phyloP scores from a whole-genome alignment of 345 rosid genomes.

The Eucalyptus cloeziana region DNA sequence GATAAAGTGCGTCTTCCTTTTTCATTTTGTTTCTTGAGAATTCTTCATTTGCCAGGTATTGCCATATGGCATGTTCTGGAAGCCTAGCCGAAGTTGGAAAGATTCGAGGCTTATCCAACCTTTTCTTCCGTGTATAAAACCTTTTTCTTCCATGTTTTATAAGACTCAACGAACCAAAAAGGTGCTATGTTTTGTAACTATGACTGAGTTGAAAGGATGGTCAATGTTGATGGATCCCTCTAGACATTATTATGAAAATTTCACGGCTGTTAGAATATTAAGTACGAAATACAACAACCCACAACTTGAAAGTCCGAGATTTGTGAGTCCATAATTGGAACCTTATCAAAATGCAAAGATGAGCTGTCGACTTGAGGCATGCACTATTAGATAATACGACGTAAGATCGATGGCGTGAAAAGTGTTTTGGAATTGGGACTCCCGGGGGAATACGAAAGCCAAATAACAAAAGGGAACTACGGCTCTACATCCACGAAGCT shows the following conservation, averaged over 20 bases:
- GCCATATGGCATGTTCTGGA: background rate
- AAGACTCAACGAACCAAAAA: background rate
- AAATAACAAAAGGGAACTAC: background rate
- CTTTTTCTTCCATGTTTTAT: too few species aligned
- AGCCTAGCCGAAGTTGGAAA: background rate
- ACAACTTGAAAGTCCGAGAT: background rate
- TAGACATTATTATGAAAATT: background rate
- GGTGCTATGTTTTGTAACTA: background rate
- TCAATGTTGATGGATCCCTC: background rate
- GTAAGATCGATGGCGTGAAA: background rate
- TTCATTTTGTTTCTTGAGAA: background rate
- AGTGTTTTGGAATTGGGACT: background rate
- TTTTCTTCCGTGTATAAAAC: background rate
- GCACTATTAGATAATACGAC: background rate
- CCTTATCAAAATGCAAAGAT: background rate
- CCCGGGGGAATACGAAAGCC: background rate
- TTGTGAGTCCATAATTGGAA: background rate
- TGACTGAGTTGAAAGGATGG: background rate
- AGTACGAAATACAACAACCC: background rate
- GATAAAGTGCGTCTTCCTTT: background rate
- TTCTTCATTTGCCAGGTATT: background rate
- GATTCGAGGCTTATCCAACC: background rate
- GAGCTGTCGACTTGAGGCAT: background rate
- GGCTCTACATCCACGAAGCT: background rate
- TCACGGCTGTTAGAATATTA: background rate